phyloP scores from a whole-genome alignment of 805 yeast genomes.

The Maudiozyma bulderi region DNA sequence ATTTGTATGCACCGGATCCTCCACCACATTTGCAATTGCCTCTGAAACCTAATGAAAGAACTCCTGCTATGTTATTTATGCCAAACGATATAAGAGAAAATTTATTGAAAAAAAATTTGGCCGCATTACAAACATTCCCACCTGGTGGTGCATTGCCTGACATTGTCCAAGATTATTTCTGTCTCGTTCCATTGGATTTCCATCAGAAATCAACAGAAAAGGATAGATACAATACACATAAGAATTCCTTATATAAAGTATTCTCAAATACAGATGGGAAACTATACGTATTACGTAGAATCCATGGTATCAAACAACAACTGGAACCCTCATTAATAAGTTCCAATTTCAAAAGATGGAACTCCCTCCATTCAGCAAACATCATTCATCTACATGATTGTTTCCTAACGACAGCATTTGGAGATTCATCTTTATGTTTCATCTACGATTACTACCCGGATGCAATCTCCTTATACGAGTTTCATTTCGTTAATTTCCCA shows the following conservation, averaged over 20 bases:
- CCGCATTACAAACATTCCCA: constrained; percentile 57
- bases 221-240: constrained; percentile 39
- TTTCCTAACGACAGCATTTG: constrained; percentile 79
- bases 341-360: constrained; percentile 56
- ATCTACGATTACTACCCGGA: constrained; percentile 82
- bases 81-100: constrained; percentile 62
- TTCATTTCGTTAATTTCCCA: constrained; percentile 41
- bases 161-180: constrained; percentile 72
- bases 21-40: constrained; percentile 59
- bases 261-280: constrained; percentile 70
- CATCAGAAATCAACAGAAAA: constrained; percentile 29
- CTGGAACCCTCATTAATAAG: constrained; percentile 51
- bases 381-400: constrained; percentile 67
- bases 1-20: constrained; percentile 83
- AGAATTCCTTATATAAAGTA: constrained; percentile 66
- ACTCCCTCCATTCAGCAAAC: constrained; percentile 37
- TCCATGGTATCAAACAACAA: constrained; percentile 48
- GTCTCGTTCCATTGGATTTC: constrained; percentile 71
- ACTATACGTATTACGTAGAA: constrained; percentile 63
- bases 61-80: constrained; percentile 59
- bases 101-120: constrained; percentile 67
- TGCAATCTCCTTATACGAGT: constrained; percentile 59
- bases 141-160: constrained; percentile 47
- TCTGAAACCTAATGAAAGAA: constrained; percentile 61
- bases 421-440: constrained; percentile 63